These are phyloP conservation scores for Litsea cubeba DNA, from an alignment of 164 flowering plant genomes.

Conservation along the genomic window DNA sequence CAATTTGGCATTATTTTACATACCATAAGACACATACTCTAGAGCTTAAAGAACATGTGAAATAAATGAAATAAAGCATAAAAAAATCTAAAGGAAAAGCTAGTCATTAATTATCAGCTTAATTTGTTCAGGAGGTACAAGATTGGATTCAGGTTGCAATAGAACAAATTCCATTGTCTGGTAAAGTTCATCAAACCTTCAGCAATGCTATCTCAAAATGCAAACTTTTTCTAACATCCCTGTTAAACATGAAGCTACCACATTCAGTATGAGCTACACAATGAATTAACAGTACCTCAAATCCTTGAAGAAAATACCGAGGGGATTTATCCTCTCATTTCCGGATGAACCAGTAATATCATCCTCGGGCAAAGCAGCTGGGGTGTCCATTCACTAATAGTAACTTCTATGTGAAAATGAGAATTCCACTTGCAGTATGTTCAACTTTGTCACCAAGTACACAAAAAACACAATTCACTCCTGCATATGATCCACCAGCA, in stretches of 20 bases:
- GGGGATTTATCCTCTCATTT: conserved; percentile 30
- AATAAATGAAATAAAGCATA: not conserved
- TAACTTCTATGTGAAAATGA: not conserved
- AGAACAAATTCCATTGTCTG: not conserved
- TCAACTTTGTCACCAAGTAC: no score
- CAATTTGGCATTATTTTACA: not conserved
- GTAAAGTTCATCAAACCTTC: no score
- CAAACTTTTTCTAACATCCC: not conserved
- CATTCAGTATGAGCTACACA: not conserved
- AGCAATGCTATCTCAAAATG: no score
- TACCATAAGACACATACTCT: not conserved
- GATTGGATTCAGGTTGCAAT: not conserved
- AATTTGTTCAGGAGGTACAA: not conserved
- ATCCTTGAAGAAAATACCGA: conserved; percentile 50
- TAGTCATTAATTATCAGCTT: no score
- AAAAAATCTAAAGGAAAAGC: not conserved
- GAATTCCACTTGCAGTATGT: not conserved
- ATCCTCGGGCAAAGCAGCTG: not conserved
- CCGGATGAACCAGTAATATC: not conserved
- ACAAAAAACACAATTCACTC: not conserved
- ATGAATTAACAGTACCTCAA: conserved; percentile 34
- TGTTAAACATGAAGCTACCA: not conserved
- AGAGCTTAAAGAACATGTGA: not conserved
- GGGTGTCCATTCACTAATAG: not conserved
- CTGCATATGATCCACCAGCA: not conserved